phyloP scores from a whole-genome alignment of 1,139 yeast species.

The Candida sp. region DNA sequence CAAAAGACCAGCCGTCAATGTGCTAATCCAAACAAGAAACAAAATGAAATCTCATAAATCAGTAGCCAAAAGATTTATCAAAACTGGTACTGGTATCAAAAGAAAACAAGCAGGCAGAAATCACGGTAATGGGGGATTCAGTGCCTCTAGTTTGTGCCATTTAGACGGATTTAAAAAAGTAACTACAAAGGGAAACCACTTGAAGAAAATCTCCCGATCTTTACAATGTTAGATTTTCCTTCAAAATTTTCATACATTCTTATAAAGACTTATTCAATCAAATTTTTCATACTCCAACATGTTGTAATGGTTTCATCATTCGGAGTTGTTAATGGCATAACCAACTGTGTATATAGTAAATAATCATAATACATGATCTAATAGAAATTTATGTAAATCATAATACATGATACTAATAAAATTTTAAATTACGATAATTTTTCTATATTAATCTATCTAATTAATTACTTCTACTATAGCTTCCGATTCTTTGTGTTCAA shows the following conservation, averaged over 20 bases:
- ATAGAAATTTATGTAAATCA: too few species aligned
- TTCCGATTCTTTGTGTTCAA: slow-evolving; percentile 15
- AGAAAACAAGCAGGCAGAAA: slow-evolving; percentile 83
- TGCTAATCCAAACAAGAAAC: slow-evolving; percentile 41
- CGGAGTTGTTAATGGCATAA: too few species aligned
- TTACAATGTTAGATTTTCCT: slow-evolving; percentile 3
- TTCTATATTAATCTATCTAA: background rate
- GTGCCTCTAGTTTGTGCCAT: slow-evolving; percentile 57
- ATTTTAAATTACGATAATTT: background rate
- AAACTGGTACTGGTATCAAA: slow-evolving; percentile 49
- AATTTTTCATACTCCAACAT: too few species aligned
- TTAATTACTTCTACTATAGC: background rate
- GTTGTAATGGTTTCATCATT: too few species aligned
- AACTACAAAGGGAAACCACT: slow-evolving; percentile 40
- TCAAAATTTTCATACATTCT: too few species aligned
- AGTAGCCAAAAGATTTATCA: slow-evolving; percentile 82
- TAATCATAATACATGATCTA: too few species aligned
- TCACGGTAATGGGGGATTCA: slow-evolving; percentile 93
- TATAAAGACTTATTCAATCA: too few species aligned
- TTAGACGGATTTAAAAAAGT: slow-evolving; percentile 65
- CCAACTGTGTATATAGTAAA: too few species aligned
- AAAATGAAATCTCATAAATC: slow-evolving; percentile 68
- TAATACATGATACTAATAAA: too few species aligned
- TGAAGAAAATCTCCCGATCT: slow-evolving; percentile 48
- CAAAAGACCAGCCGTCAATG: slow-evolving; percentile 15